phyloP scores from a whole-genome alignment of 1,284 basidiomycete genomes.

The Neotropicomus parvogracilis region DNA sequence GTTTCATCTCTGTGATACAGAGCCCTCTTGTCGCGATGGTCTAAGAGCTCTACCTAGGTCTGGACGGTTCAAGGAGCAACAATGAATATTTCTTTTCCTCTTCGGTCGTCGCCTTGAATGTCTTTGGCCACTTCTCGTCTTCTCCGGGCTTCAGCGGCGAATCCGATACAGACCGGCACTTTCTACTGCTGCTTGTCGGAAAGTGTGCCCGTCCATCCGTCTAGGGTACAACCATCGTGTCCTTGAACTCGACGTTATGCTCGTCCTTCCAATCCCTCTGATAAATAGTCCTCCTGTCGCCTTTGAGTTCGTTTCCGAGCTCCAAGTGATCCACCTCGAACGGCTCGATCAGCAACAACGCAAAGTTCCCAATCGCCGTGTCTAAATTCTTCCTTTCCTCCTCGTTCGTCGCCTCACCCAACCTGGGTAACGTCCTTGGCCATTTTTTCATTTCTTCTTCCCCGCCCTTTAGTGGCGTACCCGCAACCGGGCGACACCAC shows the following conservation, averaged over 20 bases:
- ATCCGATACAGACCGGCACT: too few species aligned
- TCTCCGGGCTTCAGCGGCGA: too few species aligned
- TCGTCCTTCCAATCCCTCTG: conserved; percentile 34
- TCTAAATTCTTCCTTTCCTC: conserved; percentile 44
- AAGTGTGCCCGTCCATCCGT: too few species aligned
- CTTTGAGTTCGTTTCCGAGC: conserved; percentile 35
- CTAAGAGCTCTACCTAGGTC: too few species aligned
- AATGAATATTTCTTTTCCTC: too few species aligned
- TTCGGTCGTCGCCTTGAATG: too few species aligned
- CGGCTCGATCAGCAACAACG: conserved; percentile 63
- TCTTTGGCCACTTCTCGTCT: too few species aligned
- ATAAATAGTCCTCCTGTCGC: conserved; percentile 56
- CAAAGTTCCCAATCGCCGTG: conserved; percentile 57
- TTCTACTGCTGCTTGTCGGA: too few species aligned
- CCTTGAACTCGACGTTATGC: conserved; percentile 42
- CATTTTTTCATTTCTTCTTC: conserved; percentile 55
- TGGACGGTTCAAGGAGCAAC: too few species aligned
- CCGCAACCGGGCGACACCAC: conserved; percentile 62
- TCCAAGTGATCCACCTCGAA: conserved; percentile 60
- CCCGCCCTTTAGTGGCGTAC: conserved; percentile 43
- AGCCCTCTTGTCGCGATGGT: too few species aligned
- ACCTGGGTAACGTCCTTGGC: conserved; percentile 44
- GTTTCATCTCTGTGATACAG: too few species aligned
- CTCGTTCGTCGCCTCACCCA: conserved; percentile 43
- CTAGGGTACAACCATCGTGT: conserved; percentile 55